phyloP scores from a whole-genome alignment of 257 asterid genomes.

The Solanum piurae region DNA sequence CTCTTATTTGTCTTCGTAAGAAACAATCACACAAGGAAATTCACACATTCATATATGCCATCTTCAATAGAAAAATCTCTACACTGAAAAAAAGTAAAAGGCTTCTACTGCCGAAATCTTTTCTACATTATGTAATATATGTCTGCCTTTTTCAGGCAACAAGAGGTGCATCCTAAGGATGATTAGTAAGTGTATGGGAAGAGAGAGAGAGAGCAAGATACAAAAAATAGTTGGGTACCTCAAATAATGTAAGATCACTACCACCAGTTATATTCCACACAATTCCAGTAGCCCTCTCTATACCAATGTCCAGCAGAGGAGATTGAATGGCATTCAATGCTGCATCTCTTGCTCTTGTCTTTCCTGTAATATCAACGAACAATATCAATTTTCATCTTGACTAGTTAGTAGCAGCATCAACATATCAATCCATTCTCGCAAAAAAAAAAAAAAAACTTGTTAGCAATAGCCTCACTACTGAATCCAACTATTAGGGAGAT shows the following conservation, averaged over 20 bases:
- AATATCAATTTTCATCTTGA: slow-evolving; percentile 6
- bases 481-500: background rate
- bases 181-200: background rate
- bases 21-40: background rate
- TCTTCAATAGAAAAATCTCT: background rate
- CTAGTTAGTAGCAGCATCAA: background rate
- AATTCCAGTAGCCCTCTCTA: slow-evolving; percentile 93
- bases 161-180: background rate
- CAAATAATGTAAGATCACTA: slow-evolving; percentile 77
- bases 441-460: background rate
- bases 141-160: background rate
- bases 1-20: background rate
- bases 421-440: background rate
- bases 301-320: slow-evolving; percentile 83
- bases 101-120: background rate
- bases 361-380: slow-evolving; percentile 41
- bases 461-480: background rate
- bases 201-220: slow-evolving; percentile 1
- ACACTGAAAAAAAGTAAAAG: background rate
- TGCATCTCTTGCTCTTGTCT: slow-evolving; percentile 90
- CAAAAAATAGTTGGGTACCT: slow-evolving; percentile 32
- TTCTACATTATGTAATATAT: background rate
- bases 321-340: slow-evolving; percentile 85
- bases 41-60: background rate
- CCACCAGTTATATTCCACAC: slow-evolving; percentile 99